Evolutionary conservation across 164 flowering plant genomes (phyloP).

Genomic region (Protea cynaroides): DNA sequence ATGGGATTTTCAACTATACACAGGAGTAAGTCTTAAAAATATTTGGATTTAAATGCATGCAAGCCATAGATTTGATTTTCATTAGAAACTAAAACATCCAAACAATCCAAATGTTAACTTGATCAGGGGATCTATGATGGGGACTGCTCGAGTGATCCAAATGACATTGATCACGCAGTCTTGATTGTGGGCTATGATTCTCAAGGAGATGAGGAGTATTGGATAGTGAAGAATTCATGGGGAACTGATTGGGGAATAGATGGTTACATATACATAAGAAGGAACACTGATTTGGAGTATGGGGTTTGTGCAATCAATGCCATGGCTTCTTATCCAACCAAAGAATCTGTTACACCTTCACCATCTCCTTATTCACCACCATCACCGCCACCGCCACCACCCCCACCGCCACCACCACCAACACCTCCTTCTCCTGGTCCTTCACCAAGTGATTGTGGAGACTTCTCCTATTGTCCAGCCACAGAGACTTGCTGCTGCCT

Average conservation of each 20-base stretch:
- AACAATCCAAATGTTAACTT: neutral
- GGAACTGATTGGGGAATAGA: constrained; percentile 67
- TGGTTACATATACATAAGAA: constrained; percentile 54
- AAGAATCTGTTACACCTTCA: constrained; percentile 33
- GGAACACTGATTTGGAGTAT: constrained; percentile 37
- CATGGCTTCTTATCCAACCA: constrained; percentile 80
- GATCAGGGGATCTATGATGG: constrained; percentile 67
- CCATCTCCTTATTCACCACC: constrained; percentile 25
- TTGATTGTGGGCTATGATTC: constrained; percentile 70
- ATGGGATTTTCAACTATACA: constrained; percentile 68
- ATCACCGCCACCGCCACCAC: constrained; percentile 31
- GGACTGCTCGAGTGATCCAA: constrained; percentile 56
- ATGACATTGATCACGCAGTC: constrained; percentile 70
- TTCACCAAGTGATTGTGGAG: constrained; percentile 59
- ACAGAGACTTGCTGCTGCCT: constrained; percentile 74
- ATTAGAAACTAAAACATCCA: neutral
- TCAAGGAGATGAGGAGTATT: constrained; percentile 51
- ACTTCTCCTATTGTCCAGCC: constrained; percentile 48
- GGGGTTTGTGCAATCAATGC: constrained; percentile 72
- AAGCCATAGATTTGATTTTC: no score
- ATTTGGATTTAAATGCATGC: neutral
- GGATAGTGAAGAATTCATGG: constrained; percentile 88
- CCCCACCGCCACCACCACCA: constrained; percentile 32
- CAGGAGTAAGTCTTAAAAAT: constrained; percentile 31
- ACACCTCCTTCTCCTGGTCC: constrained; percentile 51